A percentile compares a stretch with the other conserved stretches of the same genome.
Evolutionary conservation across 208 protist species (phyloP).

Genomic region (Phytomonas francai): DNA sequence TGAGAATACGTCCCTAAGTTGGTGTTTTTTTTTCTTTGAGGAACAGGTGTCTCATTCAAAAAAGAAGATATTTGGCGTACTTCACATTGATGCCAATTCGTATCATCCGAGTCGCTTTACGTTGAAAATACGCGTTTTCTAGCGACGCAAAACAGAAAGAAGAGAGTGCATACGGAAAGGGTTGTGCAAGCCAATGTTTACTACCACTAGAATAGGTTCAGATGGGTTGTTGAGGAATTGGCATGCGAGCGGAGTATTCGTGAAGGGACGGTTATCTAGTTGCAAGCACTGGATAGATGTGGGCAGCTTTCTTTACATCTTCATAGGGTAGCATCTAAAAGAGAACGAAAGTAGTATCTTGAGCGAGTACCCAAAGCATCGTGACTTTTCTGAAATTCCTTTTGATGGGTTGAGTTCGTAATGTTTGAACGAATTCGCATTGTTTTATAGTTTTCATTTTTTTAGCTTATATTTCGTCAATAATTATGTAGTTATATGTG

Average conservation of each 20-base stretch:
- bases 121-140: slow-evolving; percentile 41
- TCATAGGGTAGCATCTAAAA: not conserved
- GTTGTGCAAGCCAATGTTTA: slow-evolving; percentile 82
- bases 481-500: slow-evolving; percentile 2
- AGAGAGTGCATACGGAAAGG: not conserved
- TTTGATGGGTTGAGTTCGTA: not conserved
- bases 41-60: not conserved
- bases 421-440: not conserved
- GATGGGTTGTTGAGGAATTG: slow-evolving; percentile 58
- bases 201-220: slow-evolving; percentile 67
- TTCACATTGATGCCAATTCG: slow-evolving; percentile 79
- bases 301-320: no score
- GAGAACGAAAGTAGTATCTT: not conserved
- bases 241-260: no score
- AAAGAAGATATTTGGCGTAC: slow-evolving; percentile 30
- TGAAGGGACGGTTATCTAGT: no score
- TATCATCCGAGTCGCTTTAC: slow-evolving; percentile 55
- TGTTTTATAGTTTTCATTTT: not conserved
- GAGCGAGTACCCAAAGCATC: not conserved
- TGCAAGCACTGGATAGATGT: no score
- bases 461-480: not conserved
- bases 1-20: not conserved
- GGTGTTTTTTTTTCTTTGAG: no score
- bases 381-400: not conserved
- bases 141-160: not conserved